Percentiles rank a stretch among this genome's conserved stretches.
These are phyloP conservation scores for Agaricales sp. DNA, from an alignment of 1,284 basidiomycete genomes.

Conservation along the genomic window DNA sequence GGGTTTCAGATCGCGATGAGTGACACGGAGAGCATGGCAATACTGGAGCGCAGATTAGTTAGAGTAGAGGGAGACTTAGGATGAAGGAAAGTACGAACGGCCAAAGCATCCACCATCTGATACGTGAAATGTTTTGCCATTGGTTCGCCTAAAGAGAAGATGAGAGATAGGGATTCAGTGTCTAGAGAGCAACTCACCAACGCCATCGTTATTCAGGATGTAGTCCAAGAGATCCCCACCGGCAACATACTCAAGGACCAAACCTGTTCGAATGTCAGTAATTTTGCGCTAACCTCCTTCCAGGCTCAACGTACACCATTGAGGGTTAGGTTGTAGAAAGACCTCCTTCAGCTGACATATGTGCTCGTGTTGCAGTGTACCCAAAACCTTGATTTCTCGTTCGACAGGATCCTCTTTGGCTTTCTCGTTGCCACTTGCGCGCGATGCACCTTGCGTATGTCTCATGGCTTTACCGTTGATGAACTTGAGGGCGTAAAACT, in stretches of 20 bases:
- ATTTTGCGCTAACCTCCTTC: conserved; percentile 1
- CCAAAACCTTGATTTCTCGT: conserved; percentile 1
- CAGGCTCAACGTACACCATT: conserved; percentile 45
- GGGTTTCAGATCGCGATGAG: conserved; percentile 89
- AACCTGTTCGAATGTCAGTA: conserved; percentile 30
- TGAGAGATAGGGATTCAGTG: conserved; percentile 7
- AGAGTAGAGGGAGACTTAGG: conserved; percentile 3
- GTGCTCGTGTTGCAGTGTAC: neutral
- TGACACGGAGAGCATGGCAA: conserved; percentile 63
- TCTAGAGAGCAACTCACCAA: conserved; percentile 37
- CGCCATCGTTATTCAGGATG: conserved; percentile 47
- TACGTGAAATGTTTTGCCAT: conserved; percentile 53
- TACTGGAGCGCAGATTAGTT: conserved; percentile 35
- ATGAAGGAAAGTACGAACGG: conserved; percentile 30
- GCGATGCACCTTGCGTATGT: conserved; percentile 21
- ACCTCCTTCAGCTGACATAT: conserved; percentile 61
- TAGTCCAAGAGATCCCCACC: conserved; percentile 87
- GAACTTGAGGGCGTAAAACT: conserved; percentile 70
- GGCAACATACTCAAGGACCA: conserved; percentile 72
- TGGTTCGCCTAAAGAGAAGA: conserved; percentile 38
- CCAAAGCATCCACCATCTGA: conserved; percentile 65
- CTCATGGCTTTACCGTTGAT: conserved; percentile 40
- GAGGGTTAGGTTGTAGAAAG: conserved; percentile 54
- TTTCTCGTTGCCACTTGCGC: conserved; percentile 20
- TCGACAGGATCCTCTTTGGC: conserved; percentile 11